Evolutionary conservation across 306 rosid species (phyloP).

Genomic region (Inga oerstediana): DNA sequence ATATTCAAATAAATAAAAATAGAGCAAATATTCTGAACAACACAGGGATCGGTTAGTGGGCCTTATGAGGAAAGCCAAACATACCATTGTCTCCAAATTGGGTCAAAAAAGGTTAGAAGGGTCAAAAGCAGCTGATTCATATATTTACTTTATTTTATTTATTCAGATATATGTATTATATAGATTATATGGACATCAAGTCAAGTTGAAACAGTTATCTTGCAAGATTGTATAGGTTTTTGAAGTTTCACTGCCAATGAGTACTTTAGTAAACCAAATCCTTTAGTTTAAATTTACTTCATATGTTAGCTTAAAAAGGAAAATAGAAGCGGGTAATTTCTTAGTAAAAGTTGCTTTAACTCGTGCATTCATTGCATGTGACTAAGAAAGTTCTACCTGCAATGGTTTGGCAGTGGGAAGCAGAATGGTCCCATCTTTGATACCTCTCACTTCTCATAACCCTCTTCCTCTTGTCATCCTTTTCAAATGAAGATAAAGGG

Average conservation of each 20-base stretch:
- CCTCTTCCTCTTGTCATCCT: neutral
- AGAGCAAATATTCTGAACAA: neutral
- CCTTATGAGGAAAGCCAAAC: neutral
- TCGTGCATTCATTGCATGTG: conserved; percentile 19
- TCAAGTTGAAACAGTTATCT: neutral
- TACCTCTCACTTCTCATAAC: neutral
- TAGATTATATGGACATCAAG: neutral
- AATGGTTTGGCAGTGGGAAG: conserved; percentile 4
- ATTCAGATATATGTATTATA: neutral
- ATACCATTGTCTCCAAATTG: neutral
- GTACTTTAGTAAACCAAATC: too few relatives aligned
- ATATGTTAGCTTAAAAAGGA: conserved; percentile 7
- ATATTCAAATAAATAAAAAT: too few relatives aligned
- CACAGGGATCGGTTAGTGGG: neutral
- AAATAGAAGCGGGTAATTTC: neutral
- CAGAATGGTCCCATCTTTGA: neutral
- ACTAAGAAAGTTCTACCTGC: conserved; percentile 18
- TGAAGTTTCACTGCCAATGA: neutral
- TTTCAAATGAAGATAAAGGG: neutral
- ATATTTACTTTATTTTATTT: too few relatives aligned
- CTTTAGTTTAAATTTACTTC: neutral
- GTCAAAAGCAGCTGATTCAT: neutral
- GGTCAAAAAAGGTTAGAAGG: neutral
- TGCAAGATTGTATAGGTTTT: neutral
- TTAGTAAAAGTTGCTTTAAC: conserved; percentile 21